A percentile compares a stretch with the other conserved stretches of the same genome.
Conservation (phyloP, 2,329 filamentous ascomycete genomes). For the Drechslerella stenobrocha region DNA sequence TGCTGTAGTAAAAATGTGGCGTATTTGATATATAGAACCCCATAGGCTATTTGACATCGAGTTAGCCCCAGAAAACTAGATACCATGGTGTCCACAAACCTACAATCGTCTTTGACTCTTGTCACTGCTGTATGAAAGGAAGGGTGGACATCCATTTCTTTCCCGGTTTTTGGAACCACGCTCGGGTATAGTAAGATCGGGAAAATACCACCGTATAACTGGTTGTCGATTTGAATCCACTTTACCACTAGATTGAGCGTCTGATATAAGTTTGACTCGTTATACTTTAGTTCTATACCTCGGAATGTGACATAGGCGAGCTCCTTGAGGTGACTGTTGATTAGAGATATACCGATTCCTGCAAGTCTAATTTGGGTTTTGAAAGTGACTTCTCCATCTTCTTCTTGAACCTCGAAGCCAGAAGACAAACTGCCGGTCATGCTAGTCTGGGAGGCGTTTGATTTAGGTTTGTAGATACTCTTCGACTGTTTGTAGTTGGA, state of each 20-base stretch:
- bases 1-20: slow-evolving; percentile 90
- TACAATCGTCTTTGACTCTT: slow-evolving; percentile 88
- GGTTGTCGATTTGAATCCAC: slow-evolving; percentile 99
- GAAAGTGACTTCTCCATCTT: slow-evolving; percentile 85
- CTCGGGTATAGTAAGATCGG: slow-evolving; percentile 96
- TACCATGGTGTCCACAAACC: slow-evolving; percentile 15
- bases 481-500: slow-evolving; percentile 92
- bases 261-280: slow-evolving; percentile 90
- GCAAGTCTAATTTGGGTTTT: slow-evolving; percentile 84
- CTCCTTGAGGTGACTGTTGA: slow-evolving; percentile 89
- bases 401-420: slow-evolving; percentile 91
- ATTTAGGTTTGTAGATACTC: slow-evolving; percentile 79
- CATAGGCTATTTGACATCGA: slow-evolving; percentile 64
- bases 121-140: slow-evolving; percentile 91
- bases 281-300: slow-evolving; percentile 87
- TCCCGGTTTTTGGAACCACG: slow-evolving; percentile 93
- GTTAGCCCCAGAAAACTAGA: not conserved
- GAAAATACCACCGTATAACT: slow-evolving; percentile 97
- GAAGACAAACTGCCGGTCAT: slow-evolving; percentile 64
- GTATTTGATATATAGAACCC: slow-evolving; percentile 97
- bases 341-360: slow-evolving; percentile 86
- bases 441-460: slow-evolving; percentile 63
- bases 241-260: slow-evolving; percentile 88
- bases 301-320: slow-evolving; percentile 90
- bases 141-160: slow-evolving; percentile 93